phyloP scores from a whole-genome alignment of 371 early-diverging fungal species.

The Massospora cicadina region DNA sequence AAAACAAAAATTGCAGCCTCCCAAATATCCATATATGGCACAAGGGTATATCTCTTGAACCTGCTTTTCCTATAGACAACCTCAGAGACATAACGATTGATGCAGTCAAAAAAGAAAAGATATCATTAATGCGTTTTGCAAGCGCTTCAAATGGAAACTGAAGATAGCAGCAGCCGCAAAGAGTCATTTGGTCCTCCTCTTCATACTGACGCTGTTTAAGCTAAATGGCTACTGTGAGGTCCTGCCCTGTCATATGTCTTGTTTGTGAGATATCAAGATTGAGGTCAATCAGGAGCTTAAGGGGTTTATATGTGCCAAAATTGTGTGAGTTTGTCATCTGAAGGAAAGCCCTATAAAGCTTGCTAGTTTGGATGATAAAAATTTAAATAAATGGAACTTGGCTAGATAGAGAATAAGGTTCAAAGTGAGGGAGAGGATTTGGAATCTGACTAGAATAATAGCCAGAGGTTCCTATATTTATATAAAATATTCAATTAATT shows the following conservation, averaged over 20 bases:
- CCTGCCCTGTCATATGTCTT: slow-evolving; percentile 11
- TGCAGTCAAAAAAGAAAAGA: slow-evolving; percentile 28
- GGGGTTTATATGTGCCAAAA: too few species aligned
- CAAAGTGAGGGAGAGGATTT: too few species aligned
- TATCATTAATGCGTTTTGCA: slow-evolving; percentile 29
- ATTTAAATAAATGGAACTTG: too few species aligned
- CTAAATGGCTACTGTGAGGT: slow-evolving; percentile 18
- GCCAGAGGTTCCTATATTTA: too few species aligned
- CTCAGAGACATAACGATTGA: slow-evolving; percentile 24
- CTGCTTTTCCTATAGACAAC: slow-evolving; percentile 35
- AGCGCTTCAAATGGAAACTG: slow-evolving; percentile 33
- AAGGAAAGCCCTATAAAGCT: too few species aligned
- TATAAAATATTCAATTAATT: too few species aligned
- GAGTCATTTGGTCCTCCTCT: slow-evolving; percentile 20
- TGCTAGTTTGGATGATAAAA: too few species aligned
- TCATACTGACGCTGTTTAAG: slow-evolving; percentile 25
- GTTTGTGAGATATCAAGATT: slow-evolving; percentile 13
- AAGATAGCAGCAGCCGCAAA: slow-evolving; percentile 33
- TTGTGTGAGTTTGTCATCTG: too few species aligned
- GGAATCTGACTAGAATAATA: too few species aligned
- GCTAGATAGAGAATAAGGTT: too few species aligned
- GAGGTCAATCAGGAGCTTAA: slow-evolving; percentile 20
- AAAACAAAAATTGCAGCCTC: slow-evolving; percentile 20
- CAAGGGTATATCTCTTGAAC: slow-evolving; percentile 22
- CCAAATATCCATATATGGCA: slow-evolving; percentile 25